These are phyloP conservation scores for Beta lomatogona DNA, from an alignment of 179 eudicot species.

Conservation along the genomic window DNA sequence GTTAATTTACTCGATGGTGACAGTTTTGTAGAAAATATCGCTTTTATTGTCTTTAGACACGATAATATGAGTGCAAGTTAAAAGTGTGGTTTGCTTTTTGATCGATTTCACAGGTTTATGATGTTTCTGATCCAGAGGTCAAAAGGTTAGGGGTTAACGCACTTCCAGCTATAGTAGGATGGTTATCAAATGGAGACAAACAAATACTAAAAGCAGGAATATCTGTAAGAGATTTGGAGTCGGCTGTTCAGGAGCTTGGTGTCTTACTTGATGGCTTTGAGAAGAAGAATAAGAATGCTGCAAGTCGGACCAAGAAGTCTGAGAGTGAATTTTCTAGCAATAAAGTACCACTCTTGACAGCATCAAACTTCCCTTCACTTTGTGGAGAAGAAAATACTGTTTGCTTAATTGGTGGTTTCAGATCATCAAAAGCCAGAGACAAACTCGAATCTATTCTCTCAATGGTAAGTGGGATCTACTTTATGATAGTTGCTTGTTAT, in stretches of 20 bases:
- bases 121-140: slow-evolving; percentile 60
- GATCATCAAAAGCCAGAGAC: slow-evolving; percentile 57
- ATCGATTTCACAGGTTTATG: slow-evolving; percentile 52
- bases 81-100: background rate
- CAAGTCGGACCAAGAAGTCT: slow-evolving; percentile 45
- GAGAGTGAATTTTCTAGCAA: slow-evolving; percentile 46
- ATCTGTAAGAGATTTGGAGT: slow-evolving; percentile 73
- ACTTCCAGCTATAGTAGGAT: slow-evolving; percentile 88
- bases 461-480: slow-evolving; percentile 45
- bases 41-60: background rate
- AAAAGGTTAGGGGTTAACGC: slow-evolving; percentile 64
- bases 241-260: slow-evolving; percentile 76
- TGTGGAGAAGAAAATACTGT: slow-evolving; percentile 79
- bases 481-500: background rate
- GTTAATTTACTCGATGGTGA: background rate
- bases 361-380: slow-evolving; percentile 54
- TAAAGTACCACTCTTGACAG: slow-evolving; percentile 56
- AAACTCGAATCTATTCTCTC: slow-evolving; percentile 57
- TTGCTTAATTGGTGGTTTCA: slow-evolving; percentile 82
- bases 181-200: slow-evolving; percentile 81
- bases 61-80: background rate
- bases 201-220: slow-evolving; percentile 68
- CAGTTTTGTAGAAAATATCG: background rate
- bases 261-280: slow-evolving; percentile 64
- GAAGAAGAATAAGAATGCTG: slow-evolving; percentile 60